phyloP scores from a whole-genome alignment of 139 green algal species.

The Volvox reticuliferus region DNA sequence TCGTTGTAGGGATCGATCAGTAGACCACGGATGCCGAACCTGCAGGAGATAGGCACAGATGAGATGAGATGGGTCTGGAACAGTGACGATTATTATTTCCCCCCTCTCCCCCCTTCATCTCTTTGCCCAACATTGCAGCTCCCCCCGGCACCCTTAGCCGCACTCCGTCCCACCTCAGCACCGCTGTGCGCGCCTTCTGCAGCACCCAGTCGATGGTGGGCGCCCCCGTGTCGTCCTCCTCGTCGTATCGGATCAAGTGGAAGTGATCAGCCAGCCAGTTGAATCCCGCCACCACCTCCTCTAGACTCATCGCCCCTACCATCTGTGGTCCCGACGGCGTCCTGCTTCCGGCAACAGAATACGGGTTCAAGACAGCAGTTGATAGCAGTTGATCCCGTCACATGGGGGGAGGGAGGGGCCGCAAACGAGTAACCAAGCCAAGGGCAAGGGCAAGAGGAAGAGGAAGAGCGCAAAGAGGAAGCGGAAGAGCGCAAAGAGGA shows the following conservation, averaged over 20 bases:
- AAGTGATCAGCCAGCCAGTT: constrained; percentile 90
- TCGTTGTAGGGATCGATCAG: constrained; percentile 99
- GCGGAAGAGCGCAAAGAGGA: not conserved
- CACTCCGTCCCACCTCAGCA: constrained; percentile 68
- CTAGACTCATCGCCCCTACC: constrained; percentile 57
- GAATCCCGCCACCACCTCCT: constrained; percentile 77
- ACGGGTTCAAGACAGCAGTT: too few relatives aligned
- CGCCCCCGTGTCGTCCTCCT: constrained; percentile 49
- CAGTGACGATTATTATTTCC: not conserved
- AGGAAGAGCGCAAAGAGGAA: too few relatives aligned
- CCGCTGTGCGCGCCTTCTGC: constrained; percentile 79
- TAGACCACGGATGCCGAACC: constrained; percentile 93
- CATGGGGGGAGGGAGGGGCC: not conserved
- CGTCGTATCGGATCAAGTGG: constrained; percentile 78
- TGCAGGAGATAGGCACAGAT: constrained; percentile 19
- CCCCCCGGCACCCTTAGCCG: not conserved
- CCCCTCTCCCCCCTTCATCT: too few relatives aligned
- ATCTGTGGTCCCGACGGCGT: not conserved
- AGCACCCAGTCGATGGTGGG: constrained; percentile 96
- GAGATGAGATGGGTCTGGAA: not conserved
- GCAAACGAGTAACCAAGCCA: not conserved
- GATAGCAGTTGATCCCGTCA: not conserved
- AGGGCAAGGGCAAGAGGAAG: not conserved
- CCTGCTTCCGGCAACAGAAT: not conserved
- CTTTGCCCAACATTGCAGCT: not conserved